Conservation (phyloP, 352 stramenopile species). For the Pilasporangium apinafurcum region DNA sequence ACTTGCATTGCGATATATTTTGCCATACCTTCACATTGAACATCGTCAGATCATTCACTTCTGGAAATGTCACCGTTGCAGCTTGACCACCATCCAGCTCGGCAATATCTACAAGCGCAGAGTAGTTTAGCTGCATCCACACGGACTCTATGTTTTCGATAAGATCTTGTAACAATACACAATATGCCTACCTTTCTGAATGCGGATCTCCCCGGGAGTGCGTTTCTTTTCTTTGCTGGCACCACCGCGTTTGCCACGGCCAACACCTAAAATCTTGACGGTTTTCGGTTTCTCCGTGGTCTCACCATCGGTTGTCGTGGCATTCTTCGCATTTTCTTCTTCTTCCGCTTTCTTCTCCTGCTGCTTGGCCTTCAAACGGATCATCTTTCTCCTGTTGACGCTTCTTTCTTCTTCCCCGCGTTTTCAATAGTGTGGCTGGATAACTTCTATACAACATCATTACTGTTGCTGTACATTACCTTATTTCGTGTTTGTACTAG, state of each 20-base stretch:
- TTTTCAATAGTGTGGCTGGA: too few species aligned
- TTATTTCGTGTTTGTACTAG: too few species aligned
- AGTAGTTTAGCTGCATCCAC: background rate
- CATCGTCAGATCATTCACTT: slow-evolving; percentile 95
- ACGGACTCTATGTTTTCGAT: background rate
- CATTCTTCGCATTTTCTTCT: slow-evolving; percentile 24
- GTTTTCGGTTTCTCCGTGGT: slow-evolving; percentile 57
- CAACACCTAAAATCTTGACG: slow-evolving; percentile 78
- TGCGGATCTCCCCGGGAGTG: slow-evolving; percentile 96
- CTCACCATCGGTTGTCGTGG: background rate
- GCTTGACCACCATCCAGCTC: slow-evolving; percentile 97
- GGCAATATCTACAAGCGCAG: slow-evolving; percentile 87
- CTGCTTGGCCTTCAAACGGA: slow-evolving; percentile 82
- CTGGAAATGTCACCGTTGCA: slow-evolving; percentile 93
- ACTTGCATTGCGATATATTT: too few species aligned
- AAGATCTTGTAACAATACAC: background rate
- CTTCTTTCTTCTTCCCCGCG: background rate
- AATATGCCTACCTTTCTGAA: slow-evolving; percentile 91
- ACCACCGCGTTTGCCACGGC: slow-evolving; percentile 62
- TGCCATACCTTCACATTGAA: slow-evolving; percentile 85
- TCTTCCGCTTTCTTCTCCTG: slow-evolving; percentile 83
- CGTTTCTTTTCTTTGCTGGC: slow-evolving; percentile 87
- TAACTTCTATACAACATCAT: too few species aligned
- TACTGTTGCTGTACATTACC: too few species aligned
- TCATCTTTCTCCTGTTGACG: slow-evolving; percentile 23